phyloP scores from a whole-genome alignment of 306 rosid genomes.

The Vigna angularis region DNA sequence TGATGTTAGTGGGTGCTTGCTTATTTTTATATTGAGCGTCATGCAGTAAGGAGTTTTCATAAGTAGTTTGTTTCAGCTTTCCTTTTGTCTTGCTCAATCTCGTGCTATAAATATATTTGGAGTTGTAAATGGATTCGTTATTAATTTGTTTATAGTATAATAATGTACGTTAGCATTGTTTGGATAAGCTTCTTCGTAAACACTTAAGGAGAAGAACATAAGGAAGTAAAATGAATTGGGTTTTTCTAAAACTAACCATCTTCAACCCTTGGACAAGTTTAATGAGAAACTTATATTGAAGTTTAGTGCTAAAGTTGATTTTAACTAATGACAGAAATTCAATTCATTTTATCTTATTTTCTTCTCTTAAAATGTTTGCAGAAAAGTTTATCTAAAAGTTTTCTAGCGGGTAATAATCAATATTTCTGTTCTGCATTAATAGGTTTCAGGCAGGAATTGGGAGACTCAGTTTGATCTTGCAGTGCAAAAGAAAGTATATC shows the following conservation, averaged over 20 bases:
- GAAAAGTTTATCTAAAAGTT: neutral
- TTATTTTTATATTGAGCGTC: neutral
- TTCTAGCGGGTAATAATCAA: neutral
- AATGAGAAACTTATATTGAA: neutral
- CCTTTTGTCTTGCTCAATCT: neutral
- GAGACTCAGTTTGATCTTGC: conserved; percentile 31
- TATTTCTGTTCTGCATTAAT: conserved; percentile 9
- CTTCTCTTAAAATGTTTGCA: neutral
- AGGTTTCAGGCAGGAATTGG: conserved; percentile 42
- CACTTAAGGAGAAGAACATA: neutral
- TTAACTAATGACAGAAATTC: neutral
- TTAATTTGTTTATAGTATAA: conserved; percentile 15
- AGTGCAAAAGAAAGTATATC: conserved; percentile 35
- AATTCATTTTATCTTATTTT: neutral
- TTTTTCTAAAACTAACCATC: neutral
- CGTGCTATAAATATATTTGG: neutral
- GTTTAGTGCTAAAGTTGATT: neutral
- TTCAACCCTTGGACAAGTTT: neutral
- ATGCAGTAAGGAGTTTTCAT: conserved; percentile 10
- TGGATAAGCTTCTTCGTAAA: neutral
- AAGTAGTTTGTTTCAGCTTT: conserved; percentile 24
- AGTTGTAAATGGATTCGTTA: neutral
- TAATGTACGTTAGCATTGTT: neutral
- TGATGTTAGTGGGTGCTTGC: neutral
- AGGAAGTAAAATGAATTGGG: neutral